Percentiles rank a stretch among this genome's conserved stretches.
phyloP scores from a whole-genome alignment of 148 eudicot species.

The Nepenthes gracilis region DNA sequence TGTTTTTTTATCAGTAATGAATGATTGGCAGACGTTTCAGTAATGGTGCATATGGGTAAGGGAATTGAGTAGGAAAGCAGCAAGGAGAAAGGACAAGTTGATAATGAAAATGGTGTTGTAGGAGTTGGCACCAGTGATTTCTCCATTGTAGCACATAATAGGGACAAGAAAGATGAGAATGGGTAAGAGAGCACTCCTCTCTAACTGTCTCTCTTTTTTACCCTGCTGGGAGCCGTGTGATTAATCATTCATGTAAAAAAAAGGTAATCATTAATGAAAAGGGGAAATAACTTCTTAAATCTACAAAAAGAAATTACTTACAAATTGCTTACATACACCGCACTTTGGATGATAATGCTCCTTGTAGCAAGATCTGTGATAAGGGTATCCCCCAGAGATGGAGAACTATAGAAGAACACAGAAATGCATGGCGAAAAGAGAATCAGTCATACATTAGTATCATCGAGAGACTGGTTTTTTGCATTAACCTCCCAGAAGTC shows the following conservation, averaged over 20 bases:
- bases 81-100: too few relatives aligned
- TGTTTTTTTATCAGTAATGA: too few relatives aligned
- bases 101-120: too few relatives aligned
- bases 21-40: too few relatives aligned
- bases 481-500: neutral
- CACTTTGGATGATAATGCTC: constrained; percentile 82
- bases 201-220: neutral
- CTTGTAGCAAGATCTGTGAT: constrained; percentile 77
- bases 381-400: constrained; percentile 61
- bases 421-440: neutral
- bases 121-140: too few relatives aligned
- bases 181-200: too few relatives aligned
- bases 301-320: constrained; percentile 21
- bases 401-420: constrained; percentile 43
- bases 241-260: neutral
- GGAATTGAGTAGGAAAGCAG: too few relatives aligned
- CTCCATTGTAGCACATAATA: too few relatives aligned
- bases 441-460: neutral
- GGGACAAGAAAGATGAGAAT: too few relatives aligned
- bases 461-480: neutral
- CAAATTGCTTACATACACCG: constrained; percentile 71
- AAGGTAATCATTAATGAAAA: neutral
- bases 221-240: neutral
- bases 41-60: too few relatives aligned
- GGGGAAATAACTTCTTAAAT: neutral